Evolutionary conservation across 169 alveolate genomes (phyloP).

Genomic region (Sarcocystis neurona): DNA sequence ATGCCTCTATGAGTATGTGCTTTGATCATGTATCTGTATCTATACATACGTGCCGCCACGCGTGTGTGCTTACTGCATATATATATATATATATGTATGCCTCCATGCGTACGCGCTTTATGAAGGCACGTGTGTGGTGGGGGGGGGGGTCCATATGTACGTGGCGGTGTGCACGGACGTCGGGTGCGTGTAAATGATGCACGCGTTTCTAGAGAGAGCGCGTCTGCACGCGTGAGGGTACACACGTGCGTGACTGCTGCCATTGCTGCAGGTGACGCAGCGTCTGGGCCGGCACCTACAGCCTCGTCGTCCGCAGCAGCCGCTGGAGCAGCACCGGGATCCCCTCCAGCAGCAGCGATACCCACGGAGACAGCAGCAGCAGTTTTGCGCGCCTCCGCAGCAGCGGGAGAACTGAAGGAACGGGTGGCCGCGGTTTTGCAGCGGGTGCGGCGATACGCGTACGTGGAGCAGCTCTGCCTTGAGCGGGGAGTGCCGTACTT

Average conservation of each 20-base stretch:
- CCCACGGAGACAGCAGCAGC: no score
- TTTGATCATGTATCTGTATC: background rate
- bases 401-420: background rate
- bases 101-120: background rate
- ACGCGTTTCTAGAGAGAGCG: no score
- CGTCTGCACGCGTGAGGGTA: no score
- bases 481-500: slow-evolving; percentile 2
- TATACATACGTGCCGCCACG: background rate
- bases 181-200: no score
- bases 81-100: background rate
- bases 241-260: no score
- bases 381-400: background rate
- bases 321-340: no score
- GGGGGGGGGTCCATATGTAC: no score
- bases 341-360: no score
- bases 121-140: background rate
- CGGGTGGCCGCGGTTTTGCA: background rate
- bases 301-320: no score
- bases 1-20: background rate
- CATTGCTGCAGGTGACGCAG: no score
- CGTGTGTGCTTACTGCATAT: background rate
- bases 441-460: background rate
- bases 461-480: slow-evolving; percentile 17
- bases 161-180: background rate
- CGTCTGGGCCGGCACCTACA: no score